These are phyloP conservation scores for Athelia sp. DNA, from an alignment of 1,284 basidiomycete species.

Conservation along the genomic window DNA sequence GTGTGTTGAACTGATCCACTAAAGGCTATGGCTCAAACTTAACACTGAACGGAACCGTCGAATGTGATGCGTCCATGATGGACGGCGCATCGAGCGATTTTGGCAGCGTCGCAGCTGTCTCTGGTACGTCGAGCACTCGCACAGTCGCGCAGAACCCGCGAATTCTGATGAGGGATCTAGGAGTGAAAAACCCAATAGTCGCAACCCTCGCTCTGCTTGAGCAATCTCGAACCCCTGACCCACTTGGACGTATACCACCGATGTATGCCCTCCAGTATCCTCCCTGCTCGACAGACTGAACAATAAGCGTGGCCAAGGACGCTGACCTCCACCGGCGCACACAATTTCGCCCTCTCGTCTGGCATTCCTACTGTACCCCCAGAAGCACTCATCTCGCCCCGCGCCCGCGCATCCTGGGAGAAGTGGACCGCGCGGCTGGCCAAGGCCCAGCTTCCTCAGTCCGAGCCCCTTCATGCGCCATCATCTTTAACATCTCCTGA, in stretches of 20 bases:
- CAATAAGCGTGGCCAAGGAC: too few relatives aligned
- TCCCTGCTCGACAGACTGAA: too few relatives aligned
- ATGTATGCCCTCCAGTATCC: constrained; percentile 35
- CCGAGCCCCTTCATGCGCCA: too few relatives aligned
- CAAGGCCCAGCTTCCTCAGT: too few relatives aligned
- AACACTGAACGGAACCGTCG: constrained; percentile 60
- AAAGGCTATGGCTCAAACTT: constrained; percentile 76
- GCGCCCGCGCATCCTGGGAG: constrained; percentile 50
- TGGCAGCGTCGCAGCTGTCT: constrained; percentile 66
- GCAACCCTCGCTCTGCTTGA: constrained; percentile 52
- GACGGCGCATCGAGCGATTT: constrained; percentile 45
- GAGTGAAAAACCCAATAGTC: constrained; percentile 62
- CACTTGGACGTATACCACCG: constrained; percentile 62
- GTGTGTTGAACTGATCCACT: too few relatives aligned
- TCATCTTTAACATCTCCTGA: too few relatives aligned
- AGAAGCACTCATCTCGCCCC: constrained; percentile 40
- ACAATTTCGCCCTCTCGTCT: constrained; percentile 34
- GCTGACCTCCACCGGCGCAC: constrained; percentile 49
- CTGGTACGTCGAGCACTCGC: too few relatives aligned
- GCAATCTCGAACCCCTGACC: constrained; percentile 41
- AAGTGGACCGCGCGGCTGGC: constrained; percentile 53
- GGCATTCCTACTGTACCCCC: constrained; percentile 31
- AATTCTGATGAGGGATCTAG: too few relatives aligned
- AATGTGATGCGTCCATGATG: constrained; percentile 78
- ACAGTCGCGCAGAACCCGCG: too few relatives aligned